Base-by-base conservation (phyloP, 2,329 filamentous ascomycete species). In the Graphium sp. region DNA sequence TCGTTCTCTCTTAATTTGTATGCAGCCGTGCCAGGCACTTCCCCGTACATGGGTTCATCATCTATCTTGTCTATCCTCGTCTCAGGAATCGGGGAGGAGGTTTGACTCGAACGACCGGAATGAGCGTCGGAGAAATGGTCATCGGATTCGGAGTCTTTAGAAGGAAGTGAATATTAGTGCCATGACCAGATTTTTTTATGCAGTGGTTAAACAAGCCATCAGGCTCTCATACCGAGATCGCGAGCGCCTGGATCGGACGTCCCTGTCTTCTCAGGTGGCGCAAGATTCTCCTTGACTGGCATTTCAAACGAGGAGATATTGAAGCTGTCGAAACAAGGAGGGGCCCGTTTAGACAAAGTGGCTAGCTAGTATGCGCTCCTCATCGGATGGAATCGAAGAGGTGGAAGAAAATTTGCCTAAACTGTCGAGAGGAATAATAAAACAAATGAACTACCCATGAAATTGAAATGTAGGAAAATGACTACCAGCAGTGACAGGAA, bases 61-160 rank as follows among this genome's bases (percentile, higher is more conserved):
- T 68, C 62, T 33, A 72, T 55, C 49, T 61, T 67, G 43, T 74
- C 66, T 19, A 73, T 58, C 30, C 66, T 52, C 15, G 65, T 70
- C 35, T 55, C 60, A n/a, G 67, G 70, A 30, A 72, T 61, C 13
- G 67, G 63, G 10, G 64, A 65, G 35, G 44, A 48, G 5, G 47
- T 50, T 7, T 51, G 55, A 44, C 49, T 64, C 38, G 41, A 49
- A 33, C 44, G 55, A 32, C 49, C 60, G 19, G 69, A 73, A 31
- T 66, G 66, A 19, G 73, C 72, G 45, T 78, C 73, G 28, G 67
- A 75, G 48, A 74, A 78, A 50, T 77, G 73, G 39, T 78, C 73
- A 25, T 77, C 73, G 17, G 69, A 74, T 36, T 76, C 73, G 27
- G 71, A 74, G 15, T 20, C 18, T 29, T 19, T 19, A 8, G 15